Percentiles rank a stretch among this genome's conserved stretches.
These are phyloP conservation scores for Byssochlamys sp. DNA, from an alignment of 2,329 filamentous ascomycete genomes.

Conservation along the genomic window DNA sequence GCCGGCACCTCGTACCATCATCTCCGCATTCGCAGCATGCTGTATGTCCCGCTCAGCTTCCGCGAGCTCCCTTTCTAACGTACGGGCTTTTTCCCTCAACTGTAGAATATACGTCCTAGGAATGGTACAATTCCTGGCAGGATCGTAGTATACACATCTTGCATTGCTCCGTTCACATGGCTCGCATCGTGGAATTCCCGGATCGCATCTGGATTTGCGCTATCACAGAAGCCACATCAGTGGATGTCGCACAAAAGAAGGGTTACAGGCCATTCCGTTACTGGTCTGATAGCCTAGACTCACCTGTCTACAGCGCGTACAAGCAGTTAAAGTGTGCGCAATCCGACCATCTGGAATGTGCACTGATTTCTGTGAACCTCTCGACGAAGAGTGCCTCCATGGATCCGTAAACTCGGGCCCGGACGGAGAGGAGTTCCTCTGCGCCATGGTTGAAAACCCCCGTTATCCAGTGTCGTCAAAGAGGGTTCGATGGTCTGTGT, in stretches of 20 bases:
- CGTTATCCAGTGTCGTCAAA: neutral
- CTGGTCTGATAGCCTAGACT: conserved; percentile 11
- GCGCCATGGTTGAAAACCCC: conserved; percentile 12
- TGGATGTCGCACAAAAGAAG: neutral
- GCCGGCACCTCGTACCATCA: conserved; percentile 77
- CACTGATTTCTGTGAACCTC: conserved; percentile 19
- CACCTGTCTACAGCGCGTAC: conserved; percentile 42
- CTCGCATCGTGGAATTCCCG: conserved; percentile 77
- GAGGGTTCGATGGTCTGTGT: neutral
- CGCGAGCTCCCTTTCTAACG: conserved; percentile 70
- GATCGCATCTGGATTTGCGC: conserved; percentile 95
- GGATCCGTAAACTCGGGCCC: conserved; percentile 17
- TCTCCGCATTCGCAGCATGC: conserved; percentile 61
- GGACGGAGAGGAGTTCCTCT: conserved; percentile 6
- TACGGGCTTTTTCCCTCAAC: conserved; percentile 75
- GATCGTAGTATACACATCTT: conserved; percentile 90
- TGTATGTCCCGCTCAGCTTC: conserved; percentile 69
- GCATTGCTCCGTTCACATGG: conserved; percentile 89
- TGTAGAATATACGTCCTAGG: conserved; percentile 86
- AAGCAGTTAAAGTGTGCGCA: conserved; percentile 41
- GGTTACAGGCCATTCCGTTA: neutral
- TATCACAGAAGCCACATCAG: conserved; percentile 29
- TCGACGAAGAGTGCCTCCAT: conserved; percentile 19
- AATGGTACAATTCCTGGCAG: conserved; percentile 73
- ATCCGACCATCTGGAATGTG: conserved; percentile 29